A percentile compares a stretch with the other conserved stretches of the same genome.
phyloP scores from a whole-genome alignment of 768 basidiomycete genomes.

The Trametes coccinea region DNA sequence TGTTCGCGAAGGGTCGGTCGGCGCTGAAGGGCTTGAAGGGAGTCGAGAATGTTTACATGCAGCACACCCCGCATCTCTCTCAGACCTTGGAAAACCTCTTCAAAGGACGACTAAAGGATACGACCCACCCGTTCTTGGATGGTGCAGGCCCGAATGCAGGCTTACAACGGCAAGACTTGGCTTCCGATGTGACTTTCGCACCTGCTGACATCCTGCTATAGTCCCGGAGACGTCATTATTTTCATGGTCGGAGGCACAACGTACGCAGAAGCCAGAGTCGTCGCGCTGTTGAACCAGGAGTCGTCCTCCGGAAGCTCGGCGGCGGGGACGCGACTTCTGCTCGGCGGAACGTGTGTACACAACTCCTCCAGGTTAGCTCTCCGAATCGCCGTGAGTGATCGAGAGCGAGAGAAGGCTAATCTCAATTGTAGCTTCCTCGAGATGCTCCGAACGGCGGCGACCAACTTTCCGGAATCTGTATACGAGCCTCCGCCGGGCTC shows the following conservation, averaged over 20 bases:
- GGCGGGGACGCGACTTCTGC: conserved; percentile 71
- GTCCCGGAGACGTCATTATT: conserved; percentile 78
- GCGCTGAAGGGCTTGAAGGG: conserved; percentile 98
- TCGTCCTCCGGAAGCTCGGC: conserved; percentile 45
- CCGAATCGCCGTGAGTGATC: conserved; percentile 11
- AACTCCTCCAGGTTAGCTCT: conserved; percentile 82
- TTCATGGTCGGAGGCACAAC: conserved; percentile 97
- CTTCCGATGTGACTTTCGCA: neutral
- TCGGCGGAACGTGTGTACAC: conserved; percentile 94
- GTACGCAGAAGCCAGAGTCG: conserved; percentile 88
- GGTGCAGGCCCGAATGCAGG: conserved; percentile 67
- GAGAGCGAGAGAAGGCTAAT: conserved; percentile 2
- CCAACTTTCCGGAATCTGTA: conserved; percentile 60
- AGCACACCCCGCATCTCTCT: conserved; percentile 90
- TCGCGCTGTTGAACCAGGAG: conserved; percentile 87
- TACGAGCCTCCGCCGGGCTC: conserved; percentile 80
- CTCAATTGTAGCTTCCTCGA: conserved; percentile 68
- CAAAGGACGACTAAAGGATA: conserved; percentile 82
- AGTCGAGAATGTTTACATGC: conserved; percentile 98
- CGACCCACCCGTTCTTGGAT: conserved; percentile 87
- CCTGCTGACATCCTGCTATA: neutral
- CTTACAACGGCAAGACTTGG: conserved; percentile 60
- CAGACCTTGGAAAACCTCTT: conserved; percentile 90
- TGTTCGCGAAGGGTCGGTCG: conserved; percentile 91
- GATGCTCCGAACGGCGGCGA: conserved; percentile 78